A percentile compares a stretch with the other conserved stretches of the same genome.
phyloP scores from a whole-genome alignment of 805 yeast genomes.

The Metschnikowia orientalis region DNA sequence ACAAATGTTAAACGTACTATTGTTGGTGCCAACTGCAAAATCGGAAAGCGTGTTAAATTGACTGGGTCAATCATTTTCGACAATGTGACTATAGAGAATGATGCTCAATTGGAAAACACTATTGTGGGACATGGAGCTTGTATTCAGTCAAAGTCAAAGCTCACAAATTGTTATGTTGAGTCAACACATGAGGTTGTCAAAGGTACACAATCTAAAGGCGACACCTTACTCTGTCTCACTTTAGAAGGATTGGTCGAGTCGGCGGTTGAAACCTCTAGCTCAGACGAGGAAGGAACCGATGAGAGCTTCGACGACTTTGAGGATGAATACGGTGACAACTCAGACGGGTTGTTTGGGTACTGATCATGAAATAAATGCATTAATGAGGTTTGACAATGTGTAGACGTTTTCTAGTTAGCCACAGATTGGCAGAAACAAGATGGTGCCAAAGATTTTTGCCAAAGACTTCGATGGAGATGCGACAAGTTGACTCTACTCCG shows the following conservation, averaged over 20 bases:
- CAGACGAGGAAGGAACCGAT: conserved; percentile 40
- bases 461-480: too few relatives aligned
- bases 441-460: too few relatives aligned
- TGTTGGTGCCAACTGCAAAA: conserved; percentile 65
- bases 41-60: conserved; percentile 84
- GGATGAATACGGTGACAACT: conserved; percentile 55
- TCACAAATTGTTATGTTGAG: conserved; percentile 83
- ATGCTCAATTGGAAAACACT: conserved; percentile 77
- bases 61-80: conserved; percentile 81
- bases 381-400: conserved; percentile 8
- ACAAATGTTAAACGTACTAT: conserved; percentile 85
- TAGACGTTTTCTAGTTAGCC: too few relatives aligned
- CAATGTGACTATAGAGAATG: conserved; percentile 72
- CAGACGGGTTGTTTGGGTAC: conserved; percentile 47
- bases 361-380: conserved; percentile 15
- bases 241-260: conserved; percentile 39
- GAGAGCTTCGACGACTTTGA: conserved; percentile 38
- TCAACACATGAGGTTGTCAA: conserved; percentile 65
- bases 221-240: conserved; percentile 45
- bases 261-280: conserved; percentile 30
- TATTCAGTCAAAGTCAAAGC: conserved; percentile 60
- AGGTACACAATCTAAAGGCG: conserved; percentile 55
- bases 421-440: too few relatives aligned
- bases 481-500: too few relatives aligned
- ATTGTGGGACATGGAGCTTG: conserved; percentile 68